phyloP scores from a whole-genome alignment of 257 asterid genomes.

The Nicotiana noctiflora region DNA sequence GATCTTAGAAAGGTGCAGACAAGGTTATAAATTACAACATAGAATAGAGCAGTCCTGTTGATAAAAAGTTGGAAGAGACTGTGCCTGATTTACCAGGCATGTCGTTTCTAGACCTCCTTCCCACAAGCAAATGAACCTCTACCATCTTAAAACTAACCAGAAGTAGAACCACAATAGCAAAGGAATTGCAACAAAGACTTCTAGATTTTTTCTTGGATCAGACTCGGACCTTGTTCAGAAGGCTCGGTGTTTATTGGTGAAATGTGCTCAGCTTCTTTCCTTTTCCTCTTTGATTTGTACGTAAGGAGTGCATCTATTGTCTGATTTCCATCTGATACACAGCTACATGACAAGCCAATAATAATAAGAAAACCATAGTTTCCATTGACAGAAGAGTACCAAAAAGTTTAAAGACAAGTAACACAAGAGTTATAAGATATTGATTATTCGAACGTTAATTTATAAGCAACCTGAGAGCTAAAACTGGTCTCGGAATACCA shows the following conservation, averaged over 20 bases:
- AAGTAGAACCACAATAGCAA: not conserved
- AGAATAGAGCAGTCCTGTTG: not conserved
- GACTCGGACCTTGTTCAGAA: conserved; percentile 41
- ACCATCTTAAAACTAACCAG: not conserved
- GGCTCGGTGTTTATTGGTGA: conserved; percentile 36
- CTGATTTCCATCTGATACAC: conserved; percentile 85
- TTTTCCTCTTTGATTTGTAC: conserved; percentile 76
- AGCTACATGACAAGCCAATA: conserved; percentile 43
- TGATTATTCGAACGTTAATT: not conserved
- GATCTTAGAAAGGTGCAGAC: not conserved
- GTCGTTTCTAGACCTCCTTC: not conserved
- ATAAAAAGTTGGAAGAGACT: not conserved
- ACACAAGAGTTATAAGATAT: not conserved
- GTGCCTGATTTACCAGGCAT: conserved; percentile 2
- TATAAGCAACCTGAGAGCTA: conserved; percentile 68
- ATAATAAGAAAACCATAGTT: not conserved
- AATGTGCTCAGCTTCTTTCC: conserved; percentile 46
- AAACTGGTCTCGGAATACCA: conserved; percentile 82
- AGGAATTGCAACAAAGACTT: not conserved
- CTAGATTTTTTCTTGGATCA: conserved; percentile 4
- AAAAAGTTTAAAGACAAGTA: not conserved
- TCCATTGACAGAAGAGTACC: not conserved
- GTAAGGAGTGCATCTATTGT: conserved; percentile 90
- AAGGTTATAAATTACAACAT: not conserved
- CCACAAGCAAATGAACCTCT: not conserved